Base-by-base conservation (phyloP, 1,284 basidiomycete genomes). In the Irpex sp. region DNA sequence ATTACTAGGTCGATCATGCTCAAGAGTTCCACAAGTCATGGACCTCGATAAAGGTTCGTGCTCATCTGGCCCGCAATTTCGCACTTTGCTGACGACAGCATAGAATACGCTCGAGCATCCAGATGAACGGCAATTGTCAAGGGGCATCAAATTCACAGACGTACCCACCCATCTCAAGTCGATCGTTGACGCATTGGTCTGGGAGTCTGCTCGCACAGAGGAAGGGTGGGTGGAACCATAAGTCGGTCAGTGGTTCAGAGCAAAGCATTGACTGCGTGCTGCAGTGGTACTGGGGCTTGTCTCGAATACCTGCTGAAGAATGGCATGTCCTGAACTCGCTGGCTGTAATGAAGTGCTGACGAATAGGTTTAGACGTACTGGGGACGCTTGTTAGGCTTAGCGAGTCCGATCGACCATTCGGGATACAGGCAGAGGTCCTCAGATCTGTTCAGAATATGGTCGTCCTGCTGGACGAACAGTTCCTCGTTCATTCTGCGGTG, bases 241-340 rank as follows among this genome's bases (percentile, higher is more conserved):
- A 57, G 31, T 57, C 6, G 46, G 39, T 39, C 56, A 58, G 56
- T 21, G 19, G 53, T 21, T 26, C 53, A 55, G 53, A 55, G 19
- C 33, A 55, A 21, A 55, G 26, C 21, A 31, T 55, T 55, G 19
- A 55, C 31, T 55, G 53, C 53, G 19, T 55, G 19, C 53, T 64
- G 57, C 74, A 95, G 93, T 63, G 86, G 83, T 9, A 94, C 93
- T 3, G 95, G 95, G 21, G 87, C 85, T 15, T 97, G 94, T 72
- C 79, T 97, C 65, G 97, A 98, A 75, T 94, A 94, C 75, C 82
- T 97, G 35, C 78, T 98, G 57, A 94, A 95, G 78, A 91, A 96
- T 70, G 92, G 92, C 91, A 66, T 59, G 74, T 66, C 21, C 26
- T 17, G 26, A 35, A 11, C 31, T 5, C 35, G 35, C 63, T 31